These are phyloP conservation scores for Trichoderma gracile DNA, from an alignment of 2,329 filamentous ascomycete species.

Conservation along the genomic window DNA sequence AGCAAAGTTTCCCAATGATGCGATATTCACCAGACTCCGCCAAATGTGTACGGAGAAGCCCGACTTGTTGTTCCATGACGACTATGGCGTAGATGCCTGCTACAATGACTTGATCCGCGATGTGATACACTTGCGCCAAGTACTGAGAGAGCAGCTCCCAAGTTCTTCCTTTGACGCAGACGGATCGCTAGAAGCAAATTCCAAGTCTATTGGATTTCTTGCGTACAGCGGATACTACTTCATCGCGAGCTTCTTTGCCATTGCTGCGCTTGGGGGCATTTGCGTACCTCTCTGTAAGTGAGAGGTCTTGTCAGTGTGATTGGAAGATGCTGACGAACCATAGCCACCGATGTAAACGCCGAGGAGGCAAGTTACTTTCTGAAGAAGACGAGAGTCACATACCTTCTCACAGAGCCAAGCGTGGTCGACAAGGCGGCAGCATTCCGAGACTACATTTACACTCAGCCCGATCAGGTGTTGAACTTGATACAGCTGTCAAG, in stretches of 20 bases:
- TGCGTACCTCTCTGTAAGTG: conserved; percentile 27
- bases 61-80: not conserved
- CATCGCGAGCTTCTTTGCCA: conserved; percentile 30
- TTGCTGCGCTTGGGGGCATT: conserved; percentile 28
- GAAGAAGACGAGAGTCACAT: not conserved
- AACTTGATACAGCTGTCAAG: not conserved
- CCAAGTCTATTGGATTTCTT: not conserved
- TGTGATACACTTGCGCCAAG: not conserved
- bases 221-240: conserved; percentile 30
- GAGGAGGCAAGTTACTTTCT: conserved; percentile 1
- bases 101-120: conserved; percentile 1
- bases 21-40: not conserved
- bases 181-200: not conserved
- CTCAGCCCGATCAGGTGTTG: not conserved
- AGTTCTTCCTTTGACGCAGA: not conserved
- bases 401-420: not conserved
- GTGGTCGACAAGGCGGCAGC: not conserved
- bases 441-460: not conserved
- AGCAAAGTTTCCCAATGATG: not conserved
- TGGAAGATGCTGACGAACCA: not conserved
- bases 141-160: not conserved
- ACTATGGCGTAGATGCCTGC: not conserved
- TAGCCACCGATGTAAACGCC: not conserved
- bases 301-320: not conserved
- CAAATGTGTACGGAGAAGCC: not conserved